Evolutionary conservation across 2,329 filamentous ascomycete genomes (phyloP).

Genomic region (Blastomyces emzantsi): DNA sequence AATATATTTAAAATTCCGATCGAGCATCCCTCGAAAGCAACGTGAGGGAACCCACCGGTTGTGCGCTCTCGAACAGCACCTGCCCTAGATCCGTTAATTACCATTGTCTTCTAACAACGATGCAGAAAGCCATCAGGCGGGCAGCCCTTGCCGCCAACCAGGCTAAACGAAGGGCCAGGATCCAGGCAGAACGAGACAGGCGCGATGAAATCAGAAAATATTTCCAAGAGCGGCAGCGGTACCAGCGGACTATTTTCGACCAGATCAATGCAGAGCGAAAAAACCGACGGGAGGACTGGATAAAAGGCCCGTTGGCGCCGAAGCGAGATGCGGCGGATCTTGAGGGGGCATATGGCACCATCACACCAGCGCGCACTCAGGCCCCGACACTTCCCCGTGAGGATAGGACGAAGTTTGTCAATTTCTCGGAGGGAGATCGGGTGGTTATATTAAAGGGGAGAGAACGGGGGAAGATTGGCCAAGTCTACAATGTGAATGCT

Average conservation of each 20-base stretch:
- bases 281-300: conserved; percentile 64
- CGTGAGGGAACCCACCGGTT: background rate
- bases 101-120: conserved; percentile 32
- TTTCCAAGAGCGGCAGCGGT: conserved; percentile 24
- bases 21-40: background rate
- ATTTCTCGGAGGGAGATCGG: conserved; percentile 61
- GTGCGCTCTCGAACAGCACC: background rate
- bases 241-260: conserved; percentile 28
- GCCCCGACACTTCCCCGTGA: conserved; percentile 35
- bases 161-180: conserved; percentile 40
- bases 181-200: conserved; percentile 36
- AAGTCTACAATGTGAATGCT: conserved; percentile 50
- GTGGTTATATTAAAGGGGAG: conserved; percentile 71
- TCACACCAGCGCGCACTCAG: conserved; percentile 33
- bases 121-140: conserved; percentile 64
- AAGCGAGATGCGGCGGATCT: conserved; percentile 58
- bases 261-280: conserved; percentile 43
- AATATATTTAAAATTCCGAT: conserved; percentile 1
- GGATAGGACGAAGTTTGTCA: conserved; percentile 44
- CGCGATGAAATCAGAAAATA: conserved; percentile 28
- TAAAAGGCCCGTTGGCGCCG: conserved; percentile 67
- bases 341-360: conserved; percentile 51
- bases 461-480: conserved; percentile 75
- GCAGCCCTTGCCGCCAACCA: conserved; percentile 59
- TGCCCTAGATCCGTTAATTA: conserved; percentile 10